Base-by-base conservation (phyloP, 768 basidiomycete species). In the Paxillus ammoniavirescens region DNA sequence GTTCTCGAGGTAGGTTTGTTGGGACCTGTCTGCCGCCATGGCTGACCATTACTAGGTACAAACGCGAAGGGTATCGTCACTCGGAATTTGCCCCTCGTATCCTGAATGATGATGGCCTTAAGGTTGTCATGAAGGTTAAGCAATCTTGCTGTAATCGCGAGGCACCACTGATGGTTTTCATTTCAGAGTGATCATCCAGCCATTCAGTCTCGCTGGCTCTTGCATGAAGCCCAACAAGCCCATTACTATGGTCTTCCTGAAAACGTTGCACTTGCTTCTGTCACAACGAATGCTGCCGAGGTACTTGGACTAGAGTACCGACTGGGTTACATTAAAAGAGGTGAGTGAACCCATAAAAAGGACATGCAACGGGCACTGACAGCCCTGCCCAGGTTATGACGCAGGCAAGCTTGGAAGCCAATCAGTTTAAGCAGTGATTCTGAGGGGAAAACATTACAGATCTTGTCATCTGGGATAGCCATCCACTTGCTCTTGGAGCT, bases 161-260 rank as follows among this genome's bases (percentile, higher is more conserved):
- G 4, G 17, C 8, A 42, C 42, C 26, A 6, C 40, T 54, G 18
- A 58, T 21, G 7, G 7, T 13, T 37, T 3, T n/a, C 26, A 8
- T 49, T 8, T 8, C 53, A 89, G 87, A 86, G 84, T 47, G 84
- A 87, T 59, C 86, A 88, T 59, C 81, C 85, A 1, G 76, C 71
- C 2, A 61, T 84, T 44, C 81, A 92, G 53, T 86, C 86, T 5
- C 82, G 92, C 4, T 86, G 87, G 69, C 77, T 96, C 9, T 64
- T 92, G 18, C 89, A 84, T 59, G 92, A 95, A 67, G 91, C 92
- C 4, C 89, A 91, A 61, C 89, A 90, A 68, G 89, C 87, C 0
- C 82, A 87, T 63, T 87, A 85, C 65, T 91, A 88, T 61, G 91
- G 91, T 10, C 76, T 95, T 5, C 82, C 87, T 31, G 75, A 76